Evolutionary conservation across 2,329 filamentous ascomycete species (phyloP), one percentile per base, ranked within the genome.

Genomic region (Exutisphaerella laricina): DNA sequence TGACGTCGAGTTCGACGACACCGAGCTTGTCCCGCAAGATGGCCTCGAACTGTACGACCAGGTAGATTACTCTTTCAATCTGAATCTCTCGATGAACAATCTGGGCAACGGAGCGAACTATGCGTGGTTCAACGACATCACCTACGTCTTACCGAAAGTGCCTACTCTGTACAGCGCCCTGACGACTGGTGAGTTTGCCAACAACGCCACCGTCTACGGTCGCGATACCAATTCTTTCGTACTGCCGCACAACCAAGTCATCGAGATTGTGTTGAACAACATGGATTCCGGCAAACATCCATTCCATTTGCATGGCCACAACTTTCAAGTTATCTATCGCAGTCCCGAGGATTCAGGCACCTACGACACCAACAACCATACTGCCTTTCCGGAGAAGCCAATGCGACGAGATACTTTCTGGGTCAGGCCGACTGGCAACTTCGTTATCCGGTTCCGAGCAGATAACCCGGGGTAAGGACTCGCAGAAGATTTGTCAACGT

Each of bases 231-330:
- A 71, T 30, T 66, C 73, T 1, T 75, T 87, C 54, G 72, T 94
- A 3, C 73, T 94, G 9, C 70, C 80, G 20, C 76, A 82, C 49
- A 77, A 75, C 43, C 66, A 79, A 21, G 71, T 86, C n/a, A 77
- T 89, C 20, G 80, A 89, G 58, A 74, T 90, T 38, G 66, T 88
- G 13, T 68, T 90, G n/a, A 86, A 88, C 69, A 90, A 88, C 58
- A 71, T 79, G 32, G 85, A 90, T 54, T 73, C 46, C 69, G 72
- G 85, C 30, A 80, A 79, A 6, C 84, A 88, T 56, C 87, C 80
- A 0, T 82, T 83, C 68, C 80, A 85, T 63, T 65, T 94, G 1
- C 88, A 92, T 66, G 85, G 85, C 0, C 84, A 88, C 61, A 70
- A 77, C 52, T 88, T 88, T 66, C 84, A 86, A 63, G 67, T 79